phyloP scores from a whole-genome alignment of 768 basidiomycete species.

The Boletus rubropictus region DNA sequence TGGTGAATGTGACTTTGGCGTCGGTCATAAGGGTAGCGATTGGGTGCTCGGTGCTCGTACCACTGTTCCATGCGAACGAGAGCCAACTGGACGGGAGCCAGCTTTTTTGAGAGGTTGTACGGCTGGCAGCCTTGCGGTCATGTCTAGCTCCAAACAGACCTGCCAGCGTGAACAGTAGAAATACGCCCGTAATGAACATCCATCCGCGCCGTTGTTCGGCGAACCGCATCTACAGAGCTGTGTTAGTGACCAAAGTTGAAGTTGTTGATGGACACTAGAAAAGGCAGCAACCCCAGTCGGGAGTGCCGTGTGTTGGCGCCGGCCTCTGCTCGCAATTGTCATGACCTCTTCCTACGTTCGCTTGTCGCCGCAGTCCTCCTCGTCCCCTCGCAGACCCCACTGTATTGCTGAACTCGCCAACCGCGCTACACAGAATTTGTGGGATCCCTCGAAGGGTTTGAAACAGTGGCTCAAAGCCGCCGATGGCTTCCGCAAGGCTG shows the following conservation, averaged over 20 bases:
- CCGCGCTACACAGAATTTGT: constrained; percentile 49
- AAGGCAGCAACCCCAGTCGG: constrained; percentile 19
- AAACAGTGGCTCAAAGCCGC: constrained; percentile 64
- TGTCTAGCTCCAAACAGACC: constrained; percentile 42
- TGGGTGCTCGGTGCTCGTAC: constrained; percentile 51
- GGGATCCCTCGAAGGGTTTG: constrained; percentile 53
- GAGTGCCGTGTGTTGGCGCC: constrained; percentile 12
- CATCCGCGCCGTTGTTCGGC: constrained; percentile 28
- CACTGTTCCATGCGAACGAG: constrained; percentile 10
- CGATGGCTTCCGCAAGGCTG: constrained; percentile 55
- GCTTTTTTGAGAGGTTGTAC: neutral
- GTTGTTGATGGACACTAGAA: constrained; percentile 6
- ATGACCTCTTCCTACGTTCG: constrained; percentile 21
- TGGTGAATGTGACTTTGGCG: constrained; percentile 68
- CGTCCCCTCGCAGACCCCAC: constrained; percentile 39
- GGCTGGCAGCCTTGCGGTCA: constrained; percentile 3
- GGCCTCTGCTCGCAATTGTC: constrained; percentile 11
- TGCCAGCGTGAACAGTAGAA: constrained; percentile 45
- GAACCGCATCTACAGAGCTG: constrained; percentile 12
- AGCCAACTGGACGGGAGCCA: constrained; percentile 23
- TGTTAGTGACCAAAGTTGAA: constrained; percentile 1
- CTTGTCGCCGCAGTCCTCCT: constrained; percentile 12
- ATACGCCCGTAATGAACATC: constrained; percentile 38
- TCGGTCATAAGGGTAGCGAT: constrained; percentile 80
- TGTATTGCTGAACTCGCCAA: constrained; percentile 64